Base-by-base conservation (phyloP, 1,139 yeast genomes). In the Zygotorulaspora mrakii region DNA sequence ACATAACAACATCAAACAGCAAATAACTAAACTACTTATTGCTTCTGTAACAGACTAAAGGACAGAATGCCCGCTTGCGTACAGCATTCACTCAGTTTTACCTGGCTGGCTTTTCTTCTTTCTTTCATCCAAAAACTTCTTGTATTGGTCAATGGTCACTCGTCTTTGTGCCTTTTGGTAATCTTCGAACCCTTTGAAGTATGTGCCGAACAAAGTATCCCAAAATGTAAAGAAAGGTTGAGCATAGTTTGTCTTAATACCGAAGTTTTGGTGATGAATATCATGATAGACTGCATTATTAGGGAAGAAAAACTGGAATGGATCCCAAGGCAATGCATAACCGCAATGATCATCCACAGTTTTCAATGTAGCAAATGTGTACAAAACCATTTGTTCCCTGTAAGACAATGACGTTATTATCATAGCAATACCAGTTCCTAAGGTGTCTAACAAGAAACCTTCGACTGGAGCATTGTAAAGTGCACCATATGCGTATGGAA, bases 311-410 rank as follows among this genome's bases (percentile, higher is more conserved):
- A 78, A 61, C 68, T 91, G 98, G 70, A 91, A 84, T 23, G 89
- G 79, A 62, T 91, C 98, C 62, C 69, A 84, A 12, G 97, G 98
- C 44, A 91, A 69, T 33, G 88, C 79, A 65, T 89, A 91, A 13
- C 98, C 98, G 65, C 97, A 91, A 65, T 91, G 98, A 64, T 91
- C 98, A 63, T 91, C 98, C 37, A 91, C 96, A 1, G 98, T 91
- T 66, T 91, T 91, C 74, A 91, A 66, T 4, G 98, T 91, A 11
- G 96, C 85, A 62, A 91, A 86, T 3, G 91, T 80, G 66, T 73
- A 91, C 45, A 91, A 69, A 14, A 83, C 52, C 24, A 84, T 69
- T 37, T 82, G 68, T 66, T 91, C 97, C 44, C 96, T 77, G 35
- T 88, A 82, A 2, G 85, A 67, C 52, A 91, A 69, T 1, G 74